Conservation (phyloP, 768 basidiomycete genomes). For the Thelephora ganbajun region DNA sequence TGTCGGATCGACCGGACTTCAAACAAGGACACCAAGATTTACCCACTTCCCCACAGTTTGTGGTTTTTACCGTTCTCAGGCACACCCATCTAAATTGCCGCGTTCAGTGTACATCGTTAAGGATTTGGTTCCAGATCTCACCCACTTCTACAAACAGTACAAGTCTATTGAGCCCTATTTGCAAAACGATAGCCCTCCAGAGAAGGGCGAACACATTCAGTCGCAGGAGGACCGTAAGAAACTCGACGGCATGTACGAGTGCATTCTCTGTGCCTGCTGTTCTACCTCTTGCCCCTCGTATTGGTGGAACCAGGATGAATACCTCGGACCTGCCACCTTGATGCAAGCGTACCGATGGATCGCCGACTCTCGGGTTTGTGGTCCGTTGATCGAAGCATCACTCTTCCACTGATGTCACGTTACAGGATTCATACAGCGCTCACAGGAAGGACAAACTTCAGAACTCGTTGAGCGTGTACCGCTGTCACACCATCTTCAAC, state of each 20-base stretch:
- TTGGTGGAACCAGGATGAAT: slow-evolving; percentile 99
- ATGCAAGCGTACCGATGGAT: slow-evolving; percentile 99
- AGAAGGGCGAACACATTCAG: slow-evolving; percentile 76
- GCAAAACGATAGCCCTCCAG: slow-evolving; percentile 86
- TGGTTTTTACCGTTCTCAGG: slow-evolving; percentile 6
- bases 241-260: slow-evolving; percentile 90
- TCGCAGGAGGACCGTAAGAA: slow-evolving; percentile 86
- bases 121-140: slow-evolving; percentile 89
- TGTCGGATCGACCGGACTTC: slow-evolving; percentile 81
- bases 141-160: slow-evolving; percentile 98
- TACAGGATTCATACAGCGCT: slow-evolving; percentile 59
- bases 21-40: slow-evolving; percentile 74
- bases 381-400: background rate
- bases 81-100: background rate
- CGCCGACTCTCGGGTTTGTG: slow-evolving; percentile 79
- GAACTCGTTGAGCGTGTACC: slow-evolving; percentile 92
- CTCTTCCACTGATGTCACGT: background rate
- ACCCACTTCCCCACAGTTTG: slow-evolving; percentile 94
- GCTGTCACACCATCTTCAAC: slow-evolving; percentile 99
- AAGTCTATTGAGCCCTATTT: slow-evolving; percentile 97
- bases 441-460: slow-evolving; percentile 86
- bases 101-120: slow-evolving; percentile 91
- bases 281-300: slow-evolving; percentile 95
- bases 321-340: slow-evolving; percentile 91
- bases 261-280: slow-evolving; percentile 95